Evolutionary conservation across 2,329 filamentous ascomycete genomes (phyloP), one percentile per base, ranked within the genome.

Genomic region (Trichoderma guizhouense): DNA sequence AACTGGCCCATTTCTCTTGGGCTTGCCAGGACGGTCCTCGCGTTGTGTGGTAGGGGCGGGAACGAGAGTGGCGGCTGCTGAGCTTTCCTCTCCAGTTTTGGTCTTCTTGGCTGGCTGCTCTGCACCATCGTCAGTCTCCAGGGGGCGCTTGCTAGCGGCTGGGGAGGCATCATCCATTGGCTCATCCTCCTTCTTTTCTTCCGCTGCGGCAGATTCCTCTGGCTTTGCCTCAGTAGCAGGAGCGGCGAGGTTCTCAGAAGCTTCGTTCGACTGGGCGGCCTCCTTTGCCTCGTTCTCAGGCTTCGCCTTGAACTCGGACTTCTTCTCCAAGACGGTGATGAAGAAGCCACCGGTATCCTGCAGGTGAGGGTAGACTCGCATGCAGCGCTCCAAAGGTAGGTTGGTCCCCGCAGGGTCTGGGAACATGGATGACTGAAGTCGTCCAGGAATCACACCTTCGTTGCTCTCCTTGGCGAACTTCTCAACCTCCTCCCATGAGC

Each of bases 271-370:
- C 12, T 71, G 71, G 21, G 62, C 60, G 3, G 26, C 63, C 72
- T 14, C 67, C 78, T 87, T 88, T 69, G 82, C 79, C 71, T 86
- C 85, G 5, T 88, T 86, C 81, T 96, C 93, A 26, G 91, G 90
- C 81, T 88, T 92, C 9, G 91, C 92, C 79, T 88, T 92, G 80
- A 97, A 94, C 75, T 98, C 96, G 30, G 89, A 88, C 80, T 91
- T 91, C 87, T 99, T 99, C 84, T 98, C 93, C 21, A 99, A 84
- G 0, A 98, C 95, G 0, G 94, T 92, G 79, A 99, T 98, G 84
- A 99, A 99, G 86, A 99, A 99, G 26, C 92, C 95, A 71, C 96
- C 96, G 3, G 96, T 99, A 77, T 99, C 94, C 82, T 99, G 96
- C 79, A 94, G 88, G 81, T 99, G 96, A 39, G 95, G 93, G 81